Base-by-base conservation (phyloP, 2,329 filamentous ascomycete species). In the Meredithiella fracta region DNA sequence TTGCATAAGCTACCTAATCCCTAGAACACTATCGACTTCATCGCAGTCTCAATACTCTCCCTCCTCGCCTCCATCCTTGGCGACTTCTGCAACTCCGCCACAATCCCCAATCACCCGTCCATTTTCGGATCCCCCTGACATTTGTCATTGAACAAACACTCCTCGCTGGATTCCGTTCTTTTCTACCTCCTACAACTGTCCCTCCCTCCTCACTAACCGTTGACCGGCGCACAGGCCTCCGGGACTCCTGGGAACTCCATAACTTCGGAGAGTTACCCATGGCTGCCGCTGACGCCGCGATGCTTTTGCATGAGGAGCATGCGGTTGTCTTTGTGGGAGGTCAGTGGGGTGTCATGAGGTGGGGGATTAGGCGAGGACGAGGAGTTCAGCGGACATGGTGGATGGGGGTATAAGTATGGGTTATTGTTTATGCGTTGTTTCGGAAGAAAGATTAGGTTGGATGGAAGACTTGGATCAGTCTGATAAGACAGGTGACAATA, bases 41-140 rank as follows among this genome's bases (percentile, higher is more conserved):
- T 79, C 59, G 76, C 68, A 61, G 70, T 70, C 65, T 83, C 80
- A 62, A 82, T 77, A 6, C 53, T 58, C 31, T 58, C 56, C n/a
- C 56, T 55, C 15, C 80, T 72, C 62, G 79, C 75, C 52, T 79
- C 77, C 69, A 83, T 73, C 56, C 75, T 65, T 1, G 79, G 80
- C 23, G 77, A 80, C 56, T 68, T 74, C 64, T 82, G 79, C 52
- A 83, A 67, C 62, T 83, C 80, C 55, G 77, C 70, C 22, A 83
- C 76, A 4, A 83, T 79, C 25, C 78, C 78, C 20, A 76, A 75
- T 80, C 80, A 83, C 25, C 78, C 78, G 59, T 69, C 56, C 7
- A 53, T 58, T 17, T 58, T 58, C 20, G 56, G 56, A 40, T 58
- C 53, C 68, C 73, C 5, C 56, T 47, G 14, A 47, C 38, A 53